A percentile compares a stretch with the other conserved stretches of the same genome.
Conservation (phyloP, 2,329 filamentous ascomycete species). For the Biscogniauxia mediterranea region DNA sequence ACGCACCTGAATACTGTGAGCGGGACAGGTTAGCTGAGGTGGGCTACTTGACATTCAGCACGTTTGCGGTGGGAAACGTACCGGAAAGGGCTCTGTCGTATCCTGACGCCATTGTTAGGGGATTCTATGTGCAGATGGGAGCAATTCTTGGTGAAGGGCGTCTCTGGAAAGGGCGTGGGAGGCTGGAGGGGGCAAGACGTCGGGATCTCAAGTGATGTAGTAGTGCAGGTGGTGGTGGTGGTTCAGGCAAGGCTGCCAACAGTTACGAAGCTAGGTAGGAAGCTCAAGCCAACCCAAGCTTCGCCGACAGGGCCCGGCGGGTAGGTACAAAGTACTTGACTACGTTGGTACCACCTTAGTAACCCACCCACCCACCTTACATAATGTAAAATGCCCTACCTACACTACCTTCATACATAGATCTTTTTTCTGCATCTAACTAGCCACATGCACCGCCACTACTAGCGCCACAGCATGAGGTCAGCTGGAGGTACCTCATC, state of each 20-base stretch:
- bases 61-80: constrained; percentile 50
- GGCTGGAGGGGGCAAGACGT: constrained; percentile 3
- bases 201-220: constrained; percentile 7
- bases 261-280: constrained; percentile 25
- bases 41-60: constrained; percentile 25
- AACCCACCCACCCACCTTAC: too few species aligned
- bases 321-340: neutral
- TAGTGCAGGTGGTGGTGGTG: neutral
- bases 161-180: constrained; percentile 7
- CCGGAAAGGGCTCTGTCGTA: constrained; percentile 99
- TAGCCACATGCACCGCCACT: too few species aligned
- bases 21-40: constrained; percentile 47
- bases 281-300: constrained; percentile 15
- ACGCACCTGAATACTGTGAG: constrained; percentile 77
- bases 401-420: too few species aligned
- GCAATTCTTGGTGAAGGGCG: constrained; percentile 4
- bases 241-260: constrained; percentile 27
- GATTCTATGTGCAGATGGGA: constrained; percentile 9
- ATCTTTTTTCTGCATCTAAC: too few species aligned
- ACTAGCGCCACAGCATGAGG: too few species aligned
- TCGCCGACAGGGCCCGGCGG: neutral
- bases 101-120: constrained; percentile 73
- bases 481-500: too few species aligned
- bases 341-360: neutral
- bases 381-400: too few species aligned